Conservation (phyloP, 2,329 filamentous ascomycete species). For the Penicillium sp. region DNA sequence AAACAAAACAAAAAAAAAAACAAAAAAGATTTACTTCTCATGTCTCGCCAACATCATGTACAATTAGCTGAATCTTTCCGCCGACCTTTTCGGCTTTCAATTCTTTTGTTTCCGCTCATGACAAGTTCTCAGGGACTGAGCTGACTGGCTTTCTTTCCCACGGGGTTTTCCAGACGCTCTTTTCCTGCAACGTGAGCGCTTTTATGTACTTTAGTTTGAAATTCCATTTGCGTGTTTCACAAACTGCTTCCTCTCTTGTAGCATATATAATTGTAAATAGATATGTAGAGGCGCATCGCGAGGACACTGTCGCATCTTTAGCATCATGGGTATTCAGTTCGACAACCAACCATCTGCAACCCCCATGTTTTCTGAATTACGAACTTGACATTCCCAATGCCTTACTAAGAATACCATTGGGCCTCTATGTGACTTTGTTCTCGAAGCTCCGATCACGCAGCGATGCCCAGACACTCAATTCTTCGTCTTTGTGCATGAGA, state of each 20-base stretch:
- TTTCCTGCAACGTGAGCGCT: background rate
- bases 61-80: background rate
- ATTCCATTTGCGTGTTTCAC: background rate
- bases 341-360: background rate
- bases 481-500: conserved; percentile 2
- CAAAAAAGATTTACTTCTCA: background rate
- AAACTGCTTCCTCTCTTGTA: background rate
- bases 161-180: background rate
- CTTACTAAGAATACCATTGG: too few relatives aligned
- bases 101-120: background rate
- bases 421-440: background rate
- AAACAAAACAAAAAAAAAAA: background rate
- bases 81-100: background rate
- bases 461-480: background rate
- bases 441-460: background rate
- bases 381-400: background rate
- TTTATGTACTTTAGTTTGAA: background rate
- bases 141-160: background rate
- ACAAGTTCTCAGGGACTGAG: background rate
- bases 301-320: background rate
- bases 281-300: background rate
- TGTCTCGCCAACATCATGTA: background rate
- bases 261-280: background rate
- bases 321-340: background rate
- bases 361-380: background rate